Conservation (phyloP, 192 early-diverging fungal species). For the Backusella macrospora region DNA sequence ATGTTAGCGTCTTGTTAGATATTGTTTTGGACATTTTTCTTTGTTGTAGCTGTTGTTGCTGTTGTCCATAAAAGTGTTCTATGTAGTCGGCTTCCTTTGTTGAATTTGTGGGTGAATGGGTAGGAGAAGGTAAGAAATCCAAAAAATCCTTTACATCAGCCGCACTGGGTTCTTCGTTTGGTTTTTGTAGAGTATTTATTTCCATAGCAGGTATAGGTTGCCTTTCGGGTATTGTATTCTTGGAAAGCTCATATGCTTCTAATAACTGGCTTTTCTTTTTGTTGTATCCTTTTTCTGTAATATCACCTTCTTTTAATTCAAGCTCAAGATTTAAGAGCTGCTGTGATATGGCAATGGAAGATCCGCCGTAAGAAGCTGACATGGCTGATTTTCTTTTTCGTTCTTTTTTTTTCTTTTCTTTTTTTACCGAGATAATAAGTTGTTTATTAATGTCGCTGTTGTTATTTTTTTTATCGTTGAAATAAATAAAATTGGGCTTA, state of each 20-base stretch:
- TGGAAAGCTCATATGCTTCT: constrained; percentile 7
- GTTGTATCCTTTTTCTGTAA: constrained; percentile 76
- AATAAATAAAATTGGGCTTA: too few relatives aligned
- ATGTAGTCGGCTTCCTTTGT: constrained; percentile 9
- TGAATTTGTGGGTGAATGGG: constrained; percentile 17
- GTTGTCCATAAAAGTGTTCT: constrained; percentile 17
- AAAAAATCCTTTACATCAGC: constrained; percentile 28
- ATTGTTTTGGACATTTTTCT: too few relatives aligned
- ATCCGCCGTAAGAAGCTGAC: constrained; percentile 18
- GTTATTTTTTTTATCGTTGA: too few relatives aligned
- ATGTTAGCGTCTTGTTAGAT: too few relatives aligned
- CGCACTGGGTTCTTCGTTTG: constrained; percentile 23
- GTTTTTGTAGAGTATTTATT: neutral
- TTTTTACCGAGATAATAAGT: neutral
- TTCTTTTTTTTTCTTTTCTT: neutral
- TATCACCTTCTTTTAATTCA: constrained; percentile 66
- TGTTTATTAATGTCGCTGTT: too few relatives aligned
- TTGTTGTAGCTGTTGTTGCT: neutral
- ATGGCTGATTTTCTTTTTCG: neutral
- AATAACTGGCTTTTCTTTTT: constrained; percentile 45
- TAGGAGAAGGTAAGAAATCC: constrained; percentile 27
- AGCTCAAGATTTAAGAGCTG: constrained; percentile 36
- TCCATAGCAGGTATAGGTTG: constrained; percentile 5
- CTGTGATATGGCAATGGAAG: constrained; percentile 21
- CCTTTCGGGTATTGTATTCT: constrained; percentile 39